Percentiles rank a stretch among this genome's conserved stretches.
These are phyloP conservation scores for Paxillus rubicundulus DNA, from an alignment of 768 basidiomycete genomes.

Conservation along the genomic window DNA sequence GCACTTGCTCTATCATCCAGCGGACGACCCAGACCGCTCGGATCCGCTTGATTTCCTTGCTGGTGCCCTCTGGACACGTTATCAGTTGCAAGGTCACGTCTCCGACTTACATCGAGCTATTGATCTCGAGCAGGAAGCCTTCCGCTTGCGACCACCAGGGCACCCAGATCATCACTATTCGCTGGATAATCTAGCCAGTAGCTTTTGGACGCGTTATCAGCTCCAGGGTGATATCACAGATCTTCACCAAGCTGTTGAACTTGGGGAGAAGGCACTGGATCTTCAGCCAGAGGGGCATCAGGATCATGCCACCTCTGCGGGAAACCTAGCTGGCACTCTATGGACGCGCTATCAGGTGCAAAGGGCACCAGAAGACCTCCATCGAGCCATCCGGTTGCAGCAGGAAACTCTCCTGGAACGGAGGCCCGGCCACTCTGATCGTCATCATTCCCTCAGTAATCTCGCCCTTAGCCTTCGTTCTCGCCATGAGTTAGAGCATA, in stretches of 20 bases:
- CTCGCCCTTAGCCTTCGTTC: conserved; percentile 11
- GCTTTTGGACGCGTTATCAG: not conserved
- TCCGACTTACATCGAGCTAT: conserved; percentile 24
- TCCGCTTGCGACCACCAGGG: not conserved
- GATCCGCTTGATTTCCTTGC: conserved; percentile 12
- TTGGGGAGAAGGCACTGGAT: not conserved
- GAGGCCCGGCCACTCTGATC: conserved; percentile 2
- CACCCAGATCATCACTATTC: not conserved
- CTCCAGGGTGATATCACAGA: not conserved
- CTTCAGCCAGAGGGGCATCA: not conserved
- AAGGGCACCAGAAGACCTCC: conserved; percentile 8
- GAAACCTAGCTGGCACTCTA: conserved; percentile 2
- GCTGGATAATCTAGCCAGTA: not conserved
- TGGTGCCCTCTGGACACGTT: conserved; percentile 6
- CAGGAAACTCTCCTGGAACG: conserved; percentile 4
- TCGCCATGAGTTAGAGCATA: conserved; percentile 7
- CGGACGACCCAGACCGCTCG: conserved; percentile 9
- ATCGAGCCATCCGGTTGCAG: conserved; percentile 7
- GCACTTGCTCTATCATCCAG: not conserved
- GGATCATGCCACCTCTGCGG: not conserved
- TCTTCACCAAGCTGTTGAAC: not conserved
- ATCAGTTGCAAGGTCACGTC: not conserved
- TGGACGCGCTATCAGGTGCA: not conserved
- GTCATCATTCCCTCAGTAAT: conserved; percentile 5
- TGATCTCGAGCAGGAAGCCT: not conserved